Evolutionary conservation across 352 stramenopile genomes (phyloP).

Genomic region (Globisporangium mamillatum): DNA sequence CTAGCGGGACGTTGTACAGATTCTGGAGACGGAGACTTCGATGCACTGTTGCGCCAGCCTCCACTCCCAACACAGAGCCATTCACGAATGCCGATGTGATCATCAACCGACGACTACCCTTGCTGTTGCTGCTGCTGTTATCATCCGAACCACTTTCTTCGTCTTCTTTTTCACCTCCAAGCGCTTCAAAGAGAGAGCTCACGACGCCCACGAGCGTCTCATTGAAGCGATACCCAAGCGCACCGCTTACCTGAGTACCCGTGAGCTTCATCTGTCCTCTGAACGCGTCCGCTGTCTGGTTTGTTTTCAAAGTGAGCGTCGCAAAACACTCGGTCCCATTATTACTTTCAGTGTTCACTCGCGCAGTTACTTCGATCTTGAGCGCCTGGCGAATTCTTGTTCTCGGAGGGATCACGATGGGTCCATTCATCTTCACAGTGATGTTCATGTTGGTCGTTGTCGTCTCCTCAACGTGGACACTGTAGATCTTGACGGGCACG

Average conservation of each 20-base stretch:
- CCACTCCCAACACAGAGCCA: constrained; percentile 16
- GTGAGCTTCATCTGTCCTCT: constrained; percentile 24
- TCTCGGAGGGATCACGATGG: constrained; percentile 30
- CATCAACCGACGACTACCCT: background rate
- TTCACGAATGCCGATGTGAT: constrained; percentile 7
- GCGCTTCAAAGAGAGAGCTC: background rate
- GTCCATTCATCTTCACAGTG: constrained; percentile 27
- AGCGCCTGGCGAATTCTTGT: constrained; percentile 35
- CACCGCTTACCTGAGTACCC: constrained; percentile 24
- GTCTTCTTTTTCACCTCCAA: constrained; percentile 10
- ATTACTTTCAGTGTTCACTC: background rate
- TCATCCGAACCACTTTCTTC: background rate
- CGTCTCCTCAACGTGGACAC: constrained; percentile 24
- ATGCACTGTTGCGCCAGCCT: background rate
- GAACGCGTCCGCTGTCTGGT: constrained; percentile 21
- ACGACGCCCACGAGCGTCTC: constrained; percentile 30
- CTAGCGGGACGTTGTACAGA: constrained; percentile 36
- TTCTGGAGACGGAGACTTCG: constrained; percentile 23
- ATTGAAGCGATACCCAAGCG: constrained; percentile 24
- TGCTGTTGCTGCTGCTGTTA: background rate
- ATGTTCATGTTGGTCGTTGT: constrained; percentile 30
- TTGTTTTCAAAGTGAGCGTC: constrained; percentile 38
- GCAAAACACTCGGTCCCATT: constrained; percentile 15
- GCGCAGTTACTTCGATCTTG: constrained; percentile 21
- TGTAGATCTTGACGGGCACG: constrained; percentile 35